Base-by-base conservation (phyloP, 495 filamentous ascomycete species). In the Annulohypoxylon moriforme region DNA sequence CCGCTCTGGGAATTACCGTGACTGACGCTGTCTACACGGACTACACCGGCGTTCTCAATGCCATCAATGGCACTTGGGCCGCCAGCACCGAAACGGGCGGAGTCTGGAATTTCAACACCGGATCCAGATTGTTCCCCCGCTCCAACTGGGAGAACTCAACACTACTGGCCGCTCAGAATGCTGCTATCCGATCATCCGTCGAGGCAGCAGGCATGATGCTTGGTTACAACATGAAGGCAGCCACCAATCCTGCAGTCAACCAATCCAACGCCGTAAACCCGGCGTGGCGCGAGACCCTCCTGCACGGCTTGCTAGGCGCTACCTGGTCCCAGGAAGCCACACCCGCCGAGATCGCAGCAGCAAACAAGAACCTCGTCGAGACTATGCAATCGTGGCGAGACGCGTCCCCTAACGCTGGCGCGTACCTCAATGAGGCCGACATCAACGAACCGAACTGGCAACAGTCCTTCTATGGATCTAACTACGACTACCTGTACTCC, bases 381-480 rank as follows among this genome's bases (percentile, higher is more conserved):
- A 73, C 52, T 55, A 69, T 73, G 67, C 71, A 69, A 24, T 44
- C 71, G 25, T 66, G 71, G 65, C 60, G 67, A 27, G 71, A 73
- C 13, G 71, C 56, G 4, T 61, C 71, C 2, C 81, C 81, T 9
- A 73, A 72, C 4, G 69, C 76, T 22, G 81, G 81, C 0, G 81
- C 78, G 1, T 82, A 82, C 61, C 68, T 82, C 14, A 74, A 71
- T 24, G 81, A 86, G 74, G 81, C 77, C 14, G 85, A 89, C 74
- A 79, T 84, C 52, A 76, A 82, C 34, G 86, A 90, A 69, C 85
- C 86, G 0, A 76, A 88, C 71, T 89, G 84, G 80, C 84, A 90
- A 73, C 77, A 85, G 74, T 78, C 83, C 0, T 90, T 89, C 77
- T 90, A 85, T 59, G 88, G 78, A 31, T 68, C 56, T 0, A 80